Conservation (phyloP, 2,329 filamentous ascomycete species). For the Claviceps arundinis region DNA sequence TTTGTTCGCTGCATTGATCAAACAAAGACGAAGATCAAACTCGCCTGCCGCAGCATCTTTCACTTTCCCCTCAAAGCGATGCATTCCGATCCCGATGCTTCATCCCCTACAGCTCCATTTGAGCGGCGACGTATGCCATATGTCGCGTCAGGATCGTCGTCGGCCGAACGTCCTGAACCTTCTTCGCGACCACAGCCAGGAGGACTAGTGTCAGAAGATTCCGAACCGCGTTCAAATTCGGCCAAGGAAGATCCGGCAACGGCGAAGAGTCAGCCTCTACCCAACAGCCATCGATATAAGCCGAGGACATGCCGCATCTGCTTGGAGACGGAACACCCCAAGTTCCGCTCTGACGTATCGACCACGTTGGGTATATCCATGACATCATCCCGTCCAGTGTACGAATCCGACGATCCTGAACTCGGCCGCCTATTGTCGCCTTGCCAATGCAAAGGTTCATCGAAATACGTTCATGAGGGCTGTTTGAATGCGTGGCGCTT, state of each 20-base stretch:
- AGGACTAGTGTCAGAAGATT: not conserved
- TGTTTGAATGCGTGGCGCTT: slow-evolving; percentile 77
- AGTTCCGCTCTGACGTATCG: slow-evolving; percentile 25
- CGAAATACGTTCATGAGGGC: slow-evolving; percentile 86
- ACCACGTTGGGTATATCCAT: slow-evolving; percentile 20
- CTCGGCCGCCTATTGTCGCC: slow-evolving; percentile 73
- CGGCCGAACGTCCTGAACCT: not conserved
- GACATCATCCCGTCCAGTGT: slow-evolving; percentile 30
- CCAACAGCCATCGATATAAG: slow-evolving; percentile 38
- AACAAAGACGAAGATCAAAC: not conserved
- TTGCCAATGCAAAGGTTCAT: slow-evolving; percentile 85
- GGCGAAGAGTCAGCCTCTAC: slow-evolving; percentile 7
- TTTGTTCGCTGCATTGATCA: not conserved
- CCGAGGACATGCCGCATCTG: slow-evolving; percentile 81
- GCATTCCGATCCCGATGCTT: slow-evolving; percentile 14
- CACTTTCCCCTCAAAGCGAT: slow-evolving; percentile 7
- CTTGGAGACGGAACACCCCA: slow-evolving; percentile 51
- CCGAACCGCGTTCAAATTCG: not conserved
- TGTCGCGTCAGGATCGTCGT: not conserved
- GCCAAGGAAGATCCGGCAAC: slow-evolving; percentile 1
- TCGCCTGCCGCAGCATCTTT: not conserved
- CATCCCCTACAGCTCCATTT: slow-evolving; percentile 10
- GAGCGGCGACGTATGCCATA: slow-evolving; percentile 5
- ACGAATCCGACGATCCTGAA: slow-evolving; percentile 60
- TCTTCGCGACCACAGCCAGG: not conserved